These are phyloP conservation scores for Spizellomyces sp. DNA, from an alignment of 192 early-diverging fungal species.

Conservation along the genomic window DNA sequence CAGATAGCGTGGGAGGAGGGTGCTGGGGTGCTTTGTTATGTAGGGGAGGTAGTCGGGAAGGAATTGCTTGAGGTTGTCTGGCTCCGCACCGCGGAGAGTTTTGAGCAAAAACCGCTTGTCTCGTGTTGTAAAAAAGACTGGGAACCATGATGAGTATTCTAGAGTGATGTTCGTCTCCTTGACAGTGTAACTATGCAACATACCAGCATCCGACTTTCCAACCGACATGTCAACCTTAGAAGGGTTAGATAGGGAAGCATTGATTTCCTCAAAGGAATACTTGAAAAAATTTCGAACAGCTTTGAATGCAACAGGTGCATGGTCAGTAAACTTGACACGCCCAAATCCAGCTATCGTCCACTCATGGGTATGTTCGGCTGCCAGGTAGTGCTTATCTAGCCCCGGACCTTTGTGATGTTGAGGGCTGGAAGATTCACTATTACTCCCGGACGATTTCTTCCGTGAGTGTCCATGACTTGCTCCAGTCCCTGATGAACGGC, in stretches of 20 bases:
- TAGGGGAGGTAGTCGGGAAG: conserved; percentile 37
- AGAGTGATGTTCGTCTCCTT: neutral
- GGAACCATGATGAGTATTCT: neutral
- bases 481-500: neutral
- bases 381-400: conserved; percentile 23
- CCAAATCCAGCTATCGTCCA: conserved; percentile 44
- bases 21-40: conserved; percentile 24
- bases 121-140: conserved; percentile 38
- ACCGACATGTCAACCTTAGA: conserved; percentile 19
- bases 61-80: conserved; percentile 37
- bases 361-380: conserved; percentile 30
- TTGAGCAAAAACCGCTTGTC: conserved; percentile 41
- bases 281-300: conserved; percentile 34
- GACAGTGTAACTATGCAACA: neutral
- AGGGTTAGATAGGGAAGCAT: conserved; percentile 11
- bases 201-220: conserved; percentile 34
- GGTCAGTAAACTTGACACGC: conserved; percentile 35
- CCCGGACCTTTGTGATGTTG: neutral
- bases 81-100: conserved; percentile 41
- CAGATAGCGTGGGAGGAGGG: conserved; percentile 43
- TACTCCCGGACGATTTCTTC: neutral
- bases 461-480: neutral
- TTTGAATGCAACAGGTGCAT: conserved; percentile 39
- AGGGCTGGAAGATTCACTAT: neutral
- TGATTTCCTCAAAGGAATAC: conserved; percentile 25